A percentile compares a stretch with the other conserved stretches of the same genome.
Conservation (phyloP, 1,284 basidiomycete species). For the Boletus albobrunnescens region DNA sequence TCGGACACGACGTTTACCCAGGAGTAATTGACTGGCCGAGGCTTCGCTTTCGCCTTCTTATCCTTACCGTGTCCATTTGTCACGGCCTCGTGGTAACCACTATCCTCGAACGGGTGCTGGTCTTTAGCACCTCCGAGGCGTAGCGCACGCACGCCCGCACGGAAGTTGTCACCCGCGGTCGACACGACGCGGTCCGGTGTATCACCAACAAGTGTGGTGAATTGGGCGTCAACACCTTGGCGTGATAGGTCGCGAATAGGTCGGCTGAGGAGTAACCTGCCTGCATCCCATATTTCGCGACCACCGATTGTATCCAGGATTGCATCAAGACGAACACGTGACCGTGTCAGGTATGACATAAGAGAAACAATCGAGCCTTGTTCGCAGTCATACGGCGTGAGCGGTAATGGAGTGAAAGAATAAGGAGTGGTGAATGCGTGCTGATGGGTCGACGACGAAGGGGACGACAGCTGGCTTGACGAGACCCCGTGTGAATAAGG, state of each 20-base stretch:
- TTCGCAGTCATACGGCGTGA: constrained; percentile 29
- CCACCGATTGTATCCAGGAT: constrained; percentile 82
- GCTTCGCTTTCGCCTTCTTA: constrained; percentile 31
- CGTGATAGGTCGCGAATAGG: constrained; percentile 32
- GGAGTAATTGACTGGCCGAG: constrained; percentile 54
- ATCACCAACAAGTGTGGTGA: constrained; percentile 75
- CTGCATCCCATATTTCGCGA: constrained; percentile 68
- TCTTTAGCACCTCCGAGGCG: constrained; percentile 36
- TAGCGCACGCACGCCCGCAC: constrained; percentile 63
- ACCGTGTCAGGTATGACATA: constrained; percentile 50
- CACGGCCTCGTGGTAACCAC: constrained; percentile 27
- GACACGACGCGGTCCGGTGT: constrained; percentile 57
- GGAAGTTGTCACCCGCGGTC: constrained; percentile 65
- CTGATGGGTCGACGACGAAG: constrained; percentile 30
- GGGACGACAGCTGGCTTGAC: constrained; percentile 26
- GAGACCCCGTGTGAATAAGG: constrained; percentile 26
- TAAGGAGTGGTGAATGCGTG: constrained; percentile 28
- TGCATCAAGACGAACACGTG: constrained; percentile 56
- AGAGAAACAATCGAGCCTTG: constrained; percentile 44
- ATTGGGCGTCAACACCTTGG: constrained; percentile 44
- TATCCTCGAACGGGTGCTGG: constrained; percentile 29
- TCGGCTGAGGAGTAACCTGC: constrained; percentile 53
- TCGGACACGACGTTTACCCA: constrained; percentile 73
- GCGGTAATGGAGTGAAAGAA: constrained; percentile 28
- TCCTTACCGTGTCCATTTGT: constrained; percentile 19